Base-by-base conservation (phyloP, 257 asterid genomes). In the Ocimum tenuiflorum region DNA sequence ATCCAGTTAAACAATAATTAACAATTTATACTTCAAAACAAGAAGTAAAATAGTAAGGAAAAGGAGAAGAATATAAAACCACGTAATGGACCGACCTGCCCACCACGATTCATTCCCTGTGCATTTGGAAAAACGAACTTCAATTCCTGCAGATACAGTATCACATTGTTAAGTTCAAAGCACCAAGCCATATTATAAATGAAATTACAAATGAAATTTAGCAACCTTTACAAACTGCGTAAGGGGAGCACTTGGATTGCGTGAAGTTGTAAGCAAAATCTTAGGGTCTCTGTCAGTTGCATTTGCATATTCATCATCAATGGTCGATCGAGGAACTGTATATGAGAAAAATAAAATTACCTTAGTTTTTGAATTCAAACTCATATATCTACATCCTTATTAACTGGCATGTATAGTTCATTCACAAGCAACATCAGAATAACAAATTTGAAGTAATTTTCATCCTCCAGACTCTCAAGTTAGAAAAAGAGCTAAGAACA, bases 161-260 rank as follows among this genome's bases (percentile, higher is more conserved):
- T 1, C 47, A 62, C n/a, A 11, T 24, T 36, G 24, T 33, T 52
- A 46, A 23, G 38, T 17, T 15, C 53, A n/a, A n/a, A n/a, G n/a
- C n/a, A n/a, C n/a, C n/a, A 41, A 20, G 53, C 18, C 43, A 3
- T 18, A 38, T 43, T 18, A 18, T 13, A 23, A 63, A 51, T 22
- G 22, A 51, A 46, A 46, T 23, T 17, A 20, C 50, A 66, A 42
- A 60, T 45, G 11, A 64, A 67, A 45, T 10, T 15, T 35, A 24
- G 27, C 72, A 66, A 92, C 99, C 97, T 92, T 92, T 18, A 84
- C 97, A 80, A 92, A 92, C 77, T 86, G 99, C 3, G 95, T 81
- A 59, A 89, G 96, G 45, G 99, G 99, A 70, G 88, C 97, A 80
- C 99, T 89, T 1, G 99, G 97, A 74, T 86, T 76, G 10, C 97